phyloP scores from a whole-genome alignment of 179 eudicot species.

The Beta corolliflora region DNA sequence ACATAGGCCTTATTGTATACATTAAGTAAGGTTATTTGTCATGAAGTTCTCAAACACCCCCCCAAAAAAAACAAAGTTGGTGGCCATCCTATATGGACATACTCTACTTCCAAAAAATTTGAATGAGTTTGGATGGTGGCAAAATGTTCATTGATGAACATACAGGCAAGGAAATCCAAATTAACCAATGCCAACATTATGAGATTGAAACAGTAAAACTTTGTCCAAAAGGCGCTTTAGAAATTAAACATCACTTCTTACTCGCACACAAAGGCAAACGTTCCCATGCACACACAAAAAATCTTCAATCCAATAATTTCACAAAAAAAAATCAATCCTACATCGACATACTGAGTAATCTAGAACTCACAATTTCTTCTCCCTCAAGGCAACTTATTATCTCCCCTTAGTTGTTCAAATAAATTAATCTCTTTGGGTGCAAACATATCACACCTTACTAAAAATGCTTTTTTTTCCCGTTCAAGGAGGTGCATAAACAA shows the following conservation, averaged over 20 bases:
- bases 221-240: neutral
- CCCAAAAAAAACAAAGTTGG: too few species aligned
- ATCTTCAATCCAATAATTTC: neutral
- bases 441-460: neutral
- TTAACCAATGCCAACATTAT: neutral
- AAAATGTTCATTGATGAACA: neutral
- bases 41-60: too few species aligned
- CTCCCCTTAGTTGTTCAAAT: neutral
- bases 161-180: neutral
- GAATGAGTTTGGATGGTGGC: too few species aligned
- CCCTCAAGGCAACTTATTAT: neutral
- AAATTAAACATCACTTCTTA: neutral
- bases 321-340: neutral
- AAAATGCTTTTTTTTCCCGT: neutral
- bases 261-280: neutral
- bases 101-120: too few species aligned
- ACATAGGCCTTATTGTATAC: neutral
- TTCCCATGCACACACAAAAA: neutral
- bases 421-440: neutral
- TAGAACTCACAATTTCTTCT: neutral
- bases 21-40: neutral
- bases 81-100: too few species aligned
- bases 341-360: neutral
- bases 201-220: neutral
- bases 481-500: neutral